phyloP scores from a whole-genome alignment of 306 rosid species.

The Trifolium subterraneum region DNA sequence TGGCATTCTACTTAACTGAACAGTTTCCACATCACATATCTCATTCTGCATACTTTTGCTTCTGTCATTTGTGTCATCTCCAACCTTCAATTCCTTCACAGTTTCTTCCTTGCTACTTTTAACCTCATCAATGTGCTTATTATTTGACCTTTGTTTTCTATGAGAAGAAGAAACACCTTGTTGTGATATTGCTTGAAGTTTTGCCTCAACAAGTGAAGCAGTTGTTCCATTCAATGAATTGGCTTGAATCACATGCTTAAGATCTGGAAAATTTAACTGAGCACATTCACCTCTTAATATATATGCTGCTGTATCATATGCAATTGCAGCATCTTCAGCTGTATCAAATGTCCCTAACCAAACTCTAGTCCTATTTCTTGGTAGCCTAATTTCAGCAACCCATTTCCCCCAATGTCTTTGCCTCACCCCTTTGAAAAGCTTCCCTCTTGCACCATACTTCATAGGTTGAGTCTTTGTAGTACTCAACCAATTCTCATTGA shows the following conservation, averaged over 20 bases:
- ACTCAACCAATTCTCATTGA: conserved; percentile 68
- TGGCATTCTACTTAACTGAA: conserved; percentile 93
- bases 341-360: conserved; percentile 95
- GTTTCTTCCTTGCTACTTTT: conserved; percentile 41
- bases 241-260: conserved; percentile 67
- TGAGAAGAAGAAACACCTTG: conserved; percentile 41
- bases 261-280: conserved; percentile 81
- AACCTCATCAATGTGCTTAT: conserved; percentile 37
- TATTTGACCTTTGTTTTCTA: conserved; percentile 25
- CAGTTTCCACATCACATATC: conserved; percentile 59
- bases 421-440: conserved; percentile 87
- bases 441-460: conserved; percentile 62
- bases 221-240: conserved; percentile 74
- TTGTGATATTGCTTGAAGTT: conserved; percentile 67
- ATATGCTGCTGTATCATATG: conserved; percentile 95
- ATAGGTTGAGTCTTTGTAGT: conserved; percentile 70
- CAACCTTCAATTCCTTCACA: conserved; percentile 50
- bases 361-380: conserved; percentile 84
- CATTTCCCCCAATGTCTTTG: conserved; percentile 99
- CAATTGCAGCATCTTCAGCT: conserved; percentile 90
- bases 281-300: conserved; percentile 84
- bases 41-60: conserved; percentile 54
- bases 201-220: conserved; percentile 80
- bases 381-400: conserved; percentile 96
- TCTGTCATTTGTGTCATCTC: conserved; percentile 48